phyloP scores from a whole-genome alignment of 2,329 filamentous ascomycete species.

The Aspergillus ochraceus region DNA sequence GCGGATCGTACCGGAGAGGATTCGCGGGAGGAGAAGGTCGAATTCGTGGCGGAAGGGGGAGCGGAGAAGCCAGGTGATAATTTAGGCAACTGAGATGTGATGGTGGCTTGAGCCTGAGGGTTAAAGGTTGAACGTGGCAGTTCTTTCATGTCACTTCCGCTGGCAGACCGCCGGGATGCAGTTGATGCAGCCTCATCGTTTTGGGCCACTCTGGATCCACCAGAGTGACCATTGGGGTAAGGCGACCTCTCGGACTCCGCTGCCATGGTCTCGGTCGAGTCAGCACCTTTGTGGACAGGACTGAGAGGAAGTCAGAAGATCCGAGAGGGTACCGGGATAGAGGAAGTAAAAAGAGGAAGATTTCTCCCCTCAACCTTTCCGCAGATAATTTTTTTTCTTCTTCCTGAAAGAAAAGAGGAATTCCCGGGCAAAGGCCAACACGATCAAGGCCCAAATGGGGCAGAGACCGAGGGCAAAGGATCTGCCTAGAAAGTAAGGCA shows the following conservation, averaged over 20 bases:
- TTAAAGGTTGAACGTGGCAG: conserved; percentile 28
- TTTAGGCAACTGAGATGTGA: conserved; percentile 35
- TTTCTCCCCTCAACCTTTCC: background rate
- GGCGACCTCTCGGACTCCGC: conserved; percentile 40
- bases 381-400: background rate
- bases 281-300: conserved; percentile 28
- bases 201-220: conserved; percentile 29
- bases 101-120: conserved; percentile 24
- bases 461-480: conserved; percentile 2
- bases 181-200: conserved; percentile 27
- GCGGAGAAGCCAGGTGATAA: conserved; percentile 29
- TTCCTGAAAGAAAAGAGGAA: background rate
- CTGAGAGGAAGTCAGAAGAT: conserved; percentile 35
- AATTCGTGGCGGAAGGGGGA: conserved; percentile 44
- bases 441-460: background rate
- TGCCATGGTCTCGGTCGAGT: conserved; percentile 33
- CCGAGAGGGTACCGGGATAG: conserved; percentile 34
- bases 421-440: background rate
- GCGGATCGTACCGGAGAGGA: conserved; percentile 45
- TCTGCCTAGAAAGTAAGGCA: conserved; percentile 2
- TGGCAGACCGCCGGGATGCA: conserved; percentile 28
- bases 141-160: conserved; percentile 32
- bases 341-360: conserved; percentile 21
- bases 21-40: conserved; percentile 51
- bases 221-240: conserved; percentile 31